Evolutionary conservation across 2,329 filamentous ascomycete genomes (phyloP), one percentile per base, ranked within the genome.

Genomic region (Zopfia rhizophila): DNA sequence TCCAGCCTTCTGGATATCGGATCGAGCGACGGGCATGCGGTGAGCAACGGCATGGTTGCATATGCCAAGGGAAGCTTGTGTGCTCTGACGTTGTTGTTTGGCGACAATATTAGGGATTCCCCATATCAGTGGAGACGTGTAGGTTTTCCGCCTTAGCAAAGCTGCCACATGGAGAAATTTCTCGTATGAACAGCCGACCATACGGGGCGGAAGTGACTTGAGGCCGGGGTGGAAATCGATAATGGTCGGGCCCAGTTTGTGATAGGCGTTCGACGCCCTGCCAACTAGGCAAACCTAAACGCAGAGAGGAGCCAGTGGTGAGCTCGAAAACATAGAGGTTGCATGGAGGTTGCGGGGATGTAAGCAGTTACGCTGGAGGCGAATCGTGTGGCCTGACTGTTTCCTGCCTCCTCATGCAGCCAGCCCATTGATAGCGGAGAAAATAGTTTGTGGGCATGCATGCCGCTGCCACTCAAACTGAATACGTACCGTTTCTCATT

Each of bases 21-120:
- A 40, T 38, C 41, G 23, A 47, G 45, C 45, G 44, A 33, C 35
- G 47, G 19, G 21, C 43, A 49, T 58, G 53, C 30, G 21, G 48
- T 55, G 43, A 45, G 49, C 46, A 61, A 52, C 53, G 53, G 48
- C 54, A 61, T 29, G 56, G 63, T 66, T 63, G 60, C 60, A 67
- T 63, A 48, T 43, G 61, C 62, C 55, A 65, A 60, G 51, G 8
- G 41, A 55, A 51, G 45, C 51, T 60, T 56, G 53, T 54, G 40
- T 33, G 35, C 45, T 28, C 38, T n/a, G n/a, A 42, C 55, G 52
- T 50, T 45, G 38, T 43, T 47, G 35, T 52, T 38, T 30, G 38
- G 27, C 21, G 37, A 31, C n/a, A 31, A 40, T 27, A 31, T 17
- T 40, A 8, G 11, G 8, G 16, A 11, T 45, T 35, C 19, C 36